Evolutionary conservation across 2,329 filamentous ascomycete species (phyloP), one percentile per base, ranked within the genome.

Genomic region (Hortaea werneckii): DNA sequence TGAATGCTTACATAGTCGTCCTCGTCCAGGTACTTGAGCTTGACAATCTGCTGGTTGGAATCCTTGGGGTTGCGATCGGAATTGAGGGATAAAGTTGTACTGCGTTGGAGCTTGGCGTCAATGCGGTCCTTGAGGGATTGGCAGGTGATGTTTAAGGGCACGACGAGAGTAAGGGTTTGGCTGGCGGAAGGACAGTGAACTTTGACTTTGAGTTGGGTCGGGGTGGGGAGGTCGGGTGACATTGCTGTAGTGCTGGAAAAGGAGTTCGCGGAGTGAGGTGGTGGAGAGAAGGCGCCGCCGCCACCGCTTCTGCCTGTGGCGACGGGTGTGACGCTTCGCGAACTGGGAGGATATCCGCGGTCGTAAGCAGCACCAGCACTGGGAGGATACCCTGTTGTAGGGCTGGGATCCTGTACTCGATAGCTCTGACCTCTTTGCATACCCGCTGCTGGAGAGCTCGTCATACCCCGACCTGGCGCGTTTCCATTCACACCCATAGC

Each of bases 91-190:
- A 86, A 85, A 56, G 77, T 83, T 13, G 87, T 94, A 57, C 89
- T 89, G 45, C 87, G 81, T 49, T 85, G 85, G 47, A 98, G 78
- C 65, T 98, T 98, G 28, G 88, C 87, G 61, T 98, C 92, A 57
- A 98, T 95, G 8, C 92, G 85, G 62, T 96, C 92, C 53, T 92
- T 88, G 45, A 98, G 75, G 26, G 87, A 92, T 54, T 92, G 87
- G 67, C 94, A 96, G 37, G 87, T 84, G 58, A 96, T 96, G 63
- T 94, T 95, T 67, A 87, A 94, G 29, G 87, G 85, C 37, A 95
- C 94, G 8, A 98, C 90, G n/a, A 98, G 76, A 1, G 90, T 95
- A 48, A 95, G 84, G 56, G 94, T 94, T 61, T 89, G 92, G 40
- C 85, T 84, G 40, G 92, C 87, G 3, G 68, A 65, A 3, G 69